Conservation (phyloP, 768 basidiomycete species). For the Xanthoconium purpureum region DNA sequence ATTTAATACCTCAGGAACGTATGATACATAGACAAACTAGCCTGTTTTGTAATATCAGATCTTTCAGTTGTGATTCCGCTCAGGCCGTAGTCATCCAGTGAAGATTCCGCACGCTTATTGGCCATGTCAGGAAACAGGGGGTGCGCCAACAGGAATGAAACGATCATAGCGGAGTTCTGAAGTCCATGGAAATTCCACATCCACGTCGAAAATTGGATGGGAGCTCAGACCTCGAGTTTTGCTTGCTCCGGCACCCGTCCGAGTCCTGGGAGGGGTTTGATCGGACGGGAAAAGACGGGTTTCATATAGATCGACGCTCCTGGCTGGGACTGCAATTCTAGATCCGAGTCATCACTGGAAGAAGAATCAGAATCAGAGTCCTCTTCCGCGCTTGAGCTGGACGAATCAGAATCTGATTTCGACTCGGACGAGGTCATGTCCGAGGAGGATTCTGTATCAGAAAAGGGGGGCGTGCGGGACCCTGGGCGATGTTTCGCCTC, state of each 20-base stretch:
- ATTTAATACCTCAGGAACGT: conserved; percentile 3
- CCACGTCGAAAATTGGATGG: background rate
- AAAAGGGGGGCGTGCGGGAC: conserved; percentile 11
- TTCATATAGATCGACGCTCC: conserved; percentile 32
- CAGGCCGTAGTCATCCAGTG: background rate
- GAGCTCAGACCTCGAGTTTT: conserved; percentile 32
- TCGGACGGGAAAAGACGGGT: conserved; percentile 41
- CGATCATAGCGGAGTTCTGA: background rate
- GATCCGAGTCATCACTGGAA: conserved; percentile 9
- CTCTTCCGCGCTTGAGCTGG: conserved; percentile 8
- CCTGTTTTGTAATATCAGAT: conserved; percentile 7
- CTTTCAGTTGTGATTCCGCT: background rate
- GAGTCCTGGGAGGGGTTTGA: conserved; percentile 50
- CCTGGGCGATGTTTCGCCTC: conserved; percentile 33
- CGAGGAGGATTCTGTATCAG: conserved; percentile 4
- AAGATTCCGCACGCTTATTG: background rate
- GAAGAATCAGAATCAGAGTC: conserved; percentile 4
- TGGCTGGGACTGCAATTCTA: conserved; percentile 8
- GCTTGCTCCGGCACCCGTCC: conserved; percentile 31
- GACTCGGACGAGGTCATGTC: conserved; percentile 10
- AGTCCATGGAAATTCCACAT: background rate
- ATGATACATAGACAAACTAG: conserved; percentile 1
- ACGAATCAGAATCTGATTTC: conserved; percentile 12
- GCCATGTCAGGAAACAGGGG: background rate
- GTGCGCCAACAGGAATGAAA: background rate